phyloP scores from a whole-genome alignment of 345 rosid genomes.

The Linum tenue region DNA sequence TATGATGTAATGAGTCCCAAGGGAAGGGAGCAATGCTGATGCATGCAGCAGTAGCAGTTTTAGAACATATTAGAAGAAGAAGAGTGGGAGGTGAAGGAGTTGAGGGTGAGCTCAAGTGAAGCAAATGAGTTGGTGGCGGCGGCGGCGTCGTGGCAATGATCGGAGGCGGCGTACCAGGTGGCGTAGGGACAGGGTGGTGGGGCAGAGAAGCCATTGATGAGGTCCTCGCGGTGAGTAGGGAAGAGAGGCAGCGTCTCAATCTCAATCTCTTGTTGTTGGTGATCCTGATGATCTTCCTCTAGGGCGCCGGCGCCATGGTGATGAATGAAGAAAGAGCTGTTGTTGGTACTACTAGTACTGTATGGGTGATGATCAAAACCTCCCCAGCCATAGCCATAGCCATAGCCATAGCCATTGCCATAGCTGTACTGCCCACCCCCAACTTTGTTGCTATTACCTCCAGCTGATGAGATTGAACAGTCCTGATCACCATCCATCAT shows the following conservation, averaged over 20 bases:
- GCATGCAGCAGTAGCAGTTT: no score
- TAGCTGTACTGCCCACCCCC: constrained; percentile 28
- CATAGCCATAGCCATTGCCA: no score
- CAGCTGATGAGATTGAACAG: constrained; percentile 41
- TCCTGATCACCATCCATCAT: constrained; percentile 20
- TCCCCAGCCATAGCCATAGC: no score
- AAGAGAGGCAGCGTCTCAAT: constrained; percentile 82
- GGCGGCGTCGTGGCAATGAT: constrained; percentile 12
- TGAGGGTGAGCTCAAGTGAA: constrained; percentile 78
- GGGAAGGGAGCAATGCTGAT: no score
- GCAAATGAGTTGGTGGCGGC: constrained; percentile 26
- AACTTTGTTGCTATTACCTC: constrained; percentile 1
- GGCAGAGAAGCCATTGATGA: constrained; percentile 26
- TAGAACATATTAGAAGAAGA: not conserved
- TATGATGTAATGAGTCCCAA: no score
- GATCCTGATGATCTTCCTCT: constrained; percentile 24
- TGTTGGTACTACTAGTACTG: no score
- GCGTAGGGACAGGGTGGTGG: constrained; percentile 14
- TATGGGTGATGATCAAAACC: no score
- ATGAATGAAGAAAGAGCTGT: no score
- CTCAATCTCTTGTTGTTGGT: constrained; percentile 34
- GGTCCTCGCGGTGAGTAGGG: constrained; percentile 65
- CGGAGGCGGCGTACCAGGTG: constrained; percentile 26
- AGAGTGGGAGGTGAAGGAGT: constrained; percentile 41
- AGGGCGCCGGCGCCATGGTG: not conserved